Percentiles rank a stretch among this genome's conserved stretches.
phyloP scores from a whole-genome alignment of 768 basidiomycete genomes.

The Suillus bovinus region DNA sequence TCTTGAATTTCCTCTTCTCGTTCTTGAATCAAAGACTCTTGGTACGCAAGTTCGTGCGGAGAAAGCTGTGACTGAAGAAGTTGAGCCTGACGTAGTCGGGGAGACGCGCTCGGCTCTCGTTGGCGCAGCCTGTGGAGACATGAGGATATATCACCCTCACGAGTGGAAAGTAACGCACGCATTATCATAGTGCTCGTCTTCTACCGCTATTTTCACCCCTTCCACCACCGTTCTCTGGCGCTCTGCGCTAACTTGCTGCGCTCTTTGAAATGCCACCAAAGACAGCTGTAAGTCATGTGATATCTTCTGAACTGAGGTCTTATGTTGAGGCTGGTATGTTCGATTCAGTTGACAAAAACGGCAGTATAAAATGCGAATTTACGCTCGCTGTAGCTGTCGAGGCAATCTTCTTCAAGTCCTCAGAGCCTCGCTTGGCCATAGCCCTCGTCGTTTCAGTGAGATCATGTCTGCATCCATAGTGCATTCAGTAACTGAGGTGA shows the following conservation, averaged over 20 bases:
- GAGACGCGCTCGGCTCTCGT: conserved; percentile 43
- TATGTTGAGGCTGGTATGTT: conserved; percentile 63
- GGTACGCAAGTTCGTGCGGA: conserved; percentile 91
- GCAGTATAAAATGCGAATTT: conserved; percentile 21
- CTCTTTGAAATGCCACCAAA: conserved; percentile 87
- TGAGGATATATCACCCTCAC: conserved; percentile 1
- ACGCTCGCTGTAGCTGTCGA: conserved; percentile 64
- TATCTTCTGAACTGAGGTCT: conserved; percentile 86
- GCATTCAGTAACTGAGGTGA: conserved; percentile 7
- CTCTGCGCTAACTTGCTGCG: conserved; percentile 88
- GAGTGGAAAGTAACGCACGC: neutral
- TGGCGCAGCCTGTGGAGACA: conserved; percentile 4
- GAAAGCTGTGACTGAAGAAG: conserved; percentile 75
- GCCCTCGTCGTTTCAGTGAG: conserved; percentile 92
- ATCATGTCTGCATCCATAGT: conserved; percentile 66
- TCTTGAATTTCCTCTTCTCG: conserved; percentile 94
- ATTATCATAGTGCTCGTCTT: conserved; percentile 45
- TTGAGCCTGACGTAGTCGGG: conserved; percentile 69
- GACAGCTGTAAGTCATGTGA: conserved; percentile 92
- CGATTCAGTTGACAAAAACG: neutral
- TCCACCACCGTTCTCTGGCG: conserved; percentile 88
- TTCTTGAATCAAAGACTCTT: conserved; percentile 81
- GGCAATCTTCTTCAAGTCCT: conserved; percentile 89
- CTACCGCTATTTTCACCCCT: conserved; percentile 80
- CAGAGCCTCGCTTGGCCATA: conserved; percentile 92